phyloP scores from a whole-genome alignment of 2,329 filamentous ascomycete species.

The Sordariomycetes sp. region DNA sequence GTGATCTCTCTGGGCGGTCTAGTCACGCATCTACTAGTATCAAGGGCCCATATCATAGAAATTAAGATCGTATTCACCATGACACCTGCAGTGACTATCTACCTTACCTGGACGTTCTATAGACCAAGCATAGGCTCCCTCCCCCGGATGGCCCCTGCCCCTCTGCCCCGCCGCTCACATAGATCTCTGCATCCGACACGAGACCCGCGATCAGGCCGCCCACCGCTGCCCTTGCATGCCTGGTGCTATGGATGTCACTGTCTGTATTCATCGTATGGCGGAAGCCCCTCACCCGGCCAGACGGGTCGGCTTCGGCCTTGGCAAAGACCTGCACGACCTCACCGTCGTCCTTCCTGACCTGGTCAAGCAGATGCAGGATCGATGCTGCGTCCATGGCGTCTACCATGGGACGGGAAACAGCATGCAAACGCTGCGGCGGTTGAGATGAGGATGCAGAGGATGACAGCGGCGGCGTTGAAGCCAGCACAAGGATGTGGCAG shows the following conservation, averaged over 20 bases:
- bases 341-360: conserved; percentile 3
- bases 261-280: conserved; percentile 6
- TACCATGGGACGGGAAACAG: conserved; percentile 4
- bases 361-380: conserved; percentile 1
- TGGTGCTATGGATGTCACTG: conserved; percentile 6
- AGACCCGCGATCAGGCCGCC: conserved; percentile 5
- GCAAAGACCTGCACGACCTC: conserved; percentile 5
- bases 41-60: too few relatives aligned
- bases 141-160: conserved; percentile 5
- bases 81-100: not conserved
- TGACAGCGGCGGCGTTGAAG: not conserved
- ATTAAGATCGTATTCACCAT: too few relatives aligned
- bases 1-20: not conserved
- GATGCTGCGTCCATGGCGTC: conserved; percentile 5
- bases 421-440: conserved; percentile 1
- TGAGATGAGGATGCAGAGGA: too few relatives aligned
- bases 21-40: not conserved
- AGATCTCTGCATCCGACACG: conserved; percentile 4
- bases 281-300: conserved; percentile 2
- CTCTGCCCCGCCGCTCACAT: conserved; percentile 5
- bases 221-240: conserved; percentile 5
- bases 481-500: conserved; percentile 6
- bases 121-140: conserved; percentile 5
- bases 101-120: conserved; percentile 1
- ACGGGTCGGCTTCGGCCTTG: conserved; percentile 6